These are phyloP conservation scores for Exophiala lecanii-corni DNA, from an alignment of 2,329 filamentous ascomycete species.

Conservation along the genomic window DNA sequence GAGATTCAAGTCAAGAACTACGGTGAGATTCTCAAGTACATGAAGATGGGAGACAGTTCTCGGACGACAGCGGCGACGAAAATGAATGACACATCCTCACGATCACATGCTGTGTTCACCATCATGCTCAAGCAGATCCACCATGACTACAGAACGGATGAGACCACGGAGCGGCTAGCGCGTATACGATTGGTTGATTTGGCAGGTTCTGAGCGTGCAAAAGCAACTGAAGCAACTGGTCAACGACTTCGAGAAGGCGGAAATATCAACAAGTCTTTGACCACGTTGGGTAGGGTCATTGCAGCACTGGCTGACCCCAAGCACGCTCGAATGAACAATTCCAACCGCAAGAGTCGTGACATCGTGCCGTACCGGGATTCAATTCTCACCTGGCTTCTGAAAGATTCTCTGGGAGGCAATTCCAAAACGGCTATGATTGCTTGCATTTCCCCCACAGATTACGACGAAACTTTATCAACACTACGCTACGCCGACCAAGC, in stretches of 20 bases:
- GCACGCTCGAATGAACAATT: constrained; percentile 44
- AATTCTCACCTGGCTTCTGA: constrained; percentile 77
- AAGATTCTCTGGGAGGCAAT: constrained; percentile 93
- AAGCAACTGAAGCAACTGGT: constrained; percentile 91
- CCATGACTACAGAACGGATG: constrained; percentile 93
- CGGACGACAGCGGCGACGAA: constrained; percentile 90
- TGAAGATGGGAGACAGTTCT: constrained; percentile 83
- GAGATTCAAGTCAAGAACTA: constrained; percentile 88
- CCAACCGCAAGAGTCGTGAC: constrained; percentile 60
- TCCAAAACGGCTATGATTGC: constrained; percentile 99
- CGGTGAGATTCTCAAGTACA: constrained; percentile 79
- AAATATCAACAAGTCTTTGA: constrained; percentile 98
- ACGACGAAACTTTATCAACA: constrained; percentile 94
- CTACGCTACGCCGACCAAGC: constrained; percentile 96
- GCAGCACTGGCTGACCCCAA: constrained; percentile 78
- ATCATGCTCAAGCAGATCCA: constrained; percentile 98
- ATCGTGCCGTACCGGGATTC: constrained; percentile 93
- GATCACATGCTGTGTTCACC: constrained; percentile 95
- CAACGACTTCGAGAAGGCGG: constrained; percentile 86
- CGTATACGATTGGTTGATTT: constrained; percentile 93
- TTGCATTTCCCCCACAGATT: constrained; percentile 90
- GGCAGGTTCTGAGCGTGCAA: constrained; percentile 90
- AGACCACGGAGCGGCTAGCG: constrained; percentile 90
- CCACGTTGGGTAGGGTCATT: constrained; percentile 91
- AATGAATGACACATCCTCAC: constrained; percentile 98